These are phyloP conservation scores for Fusarium fujikuroi DNA, from an alignment of 2,329 filamentous ascomycete genomes.

Conservation along the genomic window DNA sequence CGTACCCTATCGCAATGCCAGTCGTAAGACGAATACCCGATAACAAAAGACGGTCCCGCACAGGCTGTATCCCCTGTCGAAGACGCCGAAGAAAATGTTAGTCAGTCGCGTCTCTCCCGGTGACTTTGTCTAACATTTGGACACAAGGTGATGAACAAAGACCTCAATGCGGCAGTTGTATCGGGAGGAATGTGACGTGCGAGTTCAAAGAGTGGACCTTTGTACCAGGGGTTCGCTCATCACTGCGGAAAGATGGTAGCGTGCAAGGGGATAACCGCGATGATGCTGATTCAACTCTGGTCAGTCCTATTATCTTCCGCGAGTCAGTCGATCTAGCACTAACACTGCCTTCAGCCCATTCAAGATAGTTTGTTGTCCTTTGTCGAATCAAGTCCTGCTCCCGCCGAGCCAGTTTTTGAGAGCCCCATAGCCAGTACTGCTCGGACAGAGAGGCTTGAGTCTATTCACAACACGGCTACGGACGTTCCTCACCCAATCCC, in stretches of 20 bases:
- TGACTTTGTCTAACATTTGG: neutral
- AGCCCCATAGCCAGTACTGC: neutral
- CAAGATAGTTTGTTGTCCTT: slow-evolving; percentile 11
- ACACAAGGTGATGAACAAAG: slow-evolving; percentile 23
- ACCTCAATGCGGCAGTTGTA: slow-evolving; percentile 26
- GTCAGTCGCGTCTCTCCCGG: neutral
- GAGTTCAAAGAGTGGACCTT: slow-evolving; percentile 36
- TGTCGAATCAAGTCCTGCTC: slow-evolving; percentile 5
- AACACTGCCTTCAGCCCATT: neutral
- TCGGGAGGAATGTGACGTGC: slow-evolving; percentile 25
- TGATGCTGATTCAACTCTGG: neutral
- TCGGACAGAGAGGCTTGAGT: neutral
- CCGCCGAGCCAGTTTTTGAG: neutral
- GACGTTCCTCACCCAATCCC: neutral
- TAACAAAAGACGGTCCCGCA: slow-evolving; percentile 26
- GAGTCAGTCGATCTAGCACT: neutral
- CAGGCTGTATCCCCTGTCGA: slow-evolving; percentile 29
- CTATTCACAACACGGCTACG: neutral
- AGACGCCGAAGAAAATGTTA: slow-evolving; percentile 33
- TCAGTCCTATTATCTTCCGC: neutral
- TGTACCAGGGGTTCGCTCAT: slow-evolving; percentile 15
- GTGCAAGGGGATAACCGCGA: neutral
- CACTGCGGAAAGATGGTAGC: neutral
- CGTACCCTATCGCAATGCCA: slow-evolving; percentile 25
- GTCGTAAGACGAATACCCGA: slow-evolving; percentile 28